Evolutionary conservation across 2,329 filamentous ascomycete genomes (phyloP), one percentile per base, ranked within the genome.

Genomic region (Canariomyces notabilis): DNA sequence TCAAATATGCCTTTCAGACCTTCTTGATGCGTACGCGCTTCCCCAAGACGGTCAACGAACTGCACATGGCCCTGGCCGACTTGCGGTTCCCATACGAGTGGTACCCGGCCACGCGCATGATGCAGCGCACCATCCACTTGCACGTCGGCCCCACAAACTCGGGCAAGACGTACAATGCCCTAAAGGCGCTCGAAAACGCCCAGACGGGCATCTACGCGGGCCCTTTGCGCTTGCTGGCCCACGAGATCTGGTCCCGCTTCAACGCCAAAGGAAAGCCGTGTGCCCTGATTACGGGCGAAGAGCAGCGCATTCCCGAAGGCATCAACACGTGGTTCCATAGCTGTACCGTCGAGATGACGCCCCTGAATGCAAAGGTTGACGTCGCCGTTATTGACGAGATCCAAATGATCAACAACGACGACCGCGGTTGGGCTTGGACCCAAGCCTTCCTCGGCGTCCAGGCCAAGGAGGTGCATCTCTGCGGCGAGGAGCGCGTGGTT

Each of bases 371-470:
- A 4, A 63, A 64, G 2, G 80, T 87, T 22, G 91, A 97, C 34
- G 90, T 98, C 29, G 91, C 89, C 1, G 91, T 98, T 55, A 91
- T 98, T 52, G 93, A 98, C 61, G 93, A 98, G 69, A 97, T 98
- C 47, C 93, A 98, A 67, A 97, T 98, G 93, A 88, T 98, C 56
- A 83, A 80, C 14, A 83, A 89, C 59, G 52, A 64, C 0, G 80
- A 88, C 0, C 83, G 93, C 57, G 93, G 94, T 2, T 95, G 86
- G 83, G 90, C 89, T 2, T 98, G 93, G 93, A 95, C 90, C 1
- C 81, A 89, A 58, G 93, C 93, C 2, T 73, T 97, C 12, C 72
- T 98, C 5, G 93, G 93, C 29, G 76, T 95, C 1, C 83, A 86
- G 65, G 93, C 89, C 4, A 84, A 83, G 57, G 93, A 98, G 62